phyloP scores from a whole-genome alignment of 176 grass and related monocot genomes.

The Oryza meyeriana region DNA sequence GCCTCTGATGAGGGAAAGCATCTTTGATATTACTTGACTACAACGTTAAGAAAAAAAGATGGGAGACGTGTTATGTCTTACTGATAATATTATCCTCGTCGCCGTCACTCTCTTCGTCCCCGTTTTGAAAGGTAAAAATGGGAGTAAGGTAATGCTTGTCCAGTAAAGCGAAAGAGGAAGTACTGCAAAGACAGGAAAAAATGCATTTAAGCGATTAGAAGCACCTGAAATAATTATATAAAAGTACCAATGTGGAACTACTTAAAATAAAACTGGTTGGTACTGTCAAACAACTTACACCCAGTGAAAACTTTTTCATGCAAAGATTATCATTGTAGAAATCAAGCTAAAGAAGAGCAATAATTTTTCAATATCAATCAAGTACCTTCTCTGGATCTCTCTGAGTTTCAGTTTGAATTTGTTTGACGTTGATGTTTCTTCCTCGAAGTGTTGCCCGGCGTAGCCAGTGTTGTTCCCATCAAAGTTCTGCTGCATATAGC shows the following conservation, averaged over 20 bases:
- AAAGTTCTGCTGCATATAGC: constrained; percentile 45
- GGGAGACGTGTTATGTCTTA: constrained; percentile 28
- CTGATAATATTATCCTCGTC: constrained; percentile 27
- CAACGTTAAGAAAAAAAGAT: not conserved
- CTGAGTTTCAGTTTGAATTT: constrained; percentile 74
- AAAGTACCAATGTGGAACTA: not conserved
- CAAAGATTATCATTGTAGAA: not conserved
- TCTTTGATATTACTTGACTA: not conserved
- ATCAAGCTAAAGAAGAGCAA: not conserved
- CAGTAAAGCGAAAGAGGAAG: constrained; percentile 74
- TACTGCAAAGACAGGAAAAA: constrained; percentile 46
- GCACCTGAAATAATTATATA: not conserved
- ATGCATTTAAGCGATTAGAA: not conserved
- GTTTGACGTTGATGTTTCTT: constrained; percentile 56
- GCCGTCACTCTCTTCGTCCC: constrained; percentile 29
- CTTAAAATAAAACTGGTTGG: not conserved
- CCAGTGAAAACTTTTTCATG: not conserved
- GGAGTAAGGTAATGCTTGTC: constrained; percentile 85
- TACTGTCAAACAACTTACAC: not conserved
- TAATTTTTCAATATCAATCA: not conserved
- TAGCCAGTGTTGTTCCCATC: constrained; percentile 45
- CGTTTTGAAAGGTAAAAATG: constrained; percentile 77
- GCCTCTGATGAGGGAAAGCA: not conserved
- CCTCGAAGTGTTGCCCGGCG: constrained; percentile 38
- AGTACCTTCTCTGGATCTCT: constrained; percentile 69